phyloP scores from a whole-genome alignment of 768 basidiomycete genomes.

The Lepiota brunneoincarnata region DNA sequence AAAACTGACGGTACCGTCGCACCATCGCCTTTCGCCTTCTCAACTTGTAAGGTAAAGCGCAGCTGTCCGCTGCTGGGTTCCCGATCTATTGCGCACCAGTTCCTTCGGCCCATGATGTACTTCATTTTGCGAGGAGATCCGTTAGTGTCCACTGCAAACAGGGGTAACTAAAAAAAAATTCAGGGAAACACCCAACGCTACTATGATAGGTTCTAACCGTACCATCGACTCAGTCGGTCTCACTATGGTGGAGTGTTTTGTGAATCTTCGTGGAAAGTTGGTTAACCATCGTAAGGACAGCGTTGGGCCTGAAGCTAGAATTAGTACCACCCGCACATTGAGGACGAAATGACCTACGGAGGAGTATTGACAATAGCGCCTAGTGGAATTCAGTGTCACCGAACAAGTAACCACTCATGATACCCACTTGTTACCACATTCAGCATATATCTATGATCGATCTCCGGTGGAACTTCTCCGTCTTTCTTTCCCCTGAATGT shows the following conservation, averaged over 20 bases:
- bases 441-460: conserved; percentile 87
- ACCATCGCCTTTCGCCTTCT: conserved; percentile 80
- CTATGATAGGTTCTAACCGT: conserved; percentile 4
- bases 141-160: conserved; percentile 77
- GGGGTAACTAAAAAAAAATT: conserved; percentile 51
- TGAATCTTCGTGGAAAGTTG: conserved; percentile 79
- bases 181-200: neutral
- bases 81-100: conserved; percentile 78
- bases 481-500: conserved; percentile 54
- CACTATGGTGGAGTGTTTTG: conserved; percentile 74
- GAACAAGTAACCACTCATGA: neutral
- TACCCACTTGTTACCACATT: conserved; percentile 77
- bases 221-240: conserved; percentile 93
- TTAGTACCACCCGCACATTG: neutral
- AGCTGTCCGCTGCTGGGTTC: conserved; percentile 59
- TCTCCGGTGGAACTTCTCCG: conserved; percentile 44
- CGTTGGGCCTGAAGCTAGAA: conserved; percentile 52
- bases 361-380: conserved; percentile 94
- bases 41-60: conserved; percentile 82
- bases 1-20: conserved; percentile 69
- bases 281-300: conserved; percentile 79
- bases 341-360: conserved; percentile 51
- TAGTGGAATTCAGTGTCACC: conserved; percentile 19
- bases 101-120: conserved; percentile 83
- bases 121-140: conserved; percentile 74